Base-by-base conservation (phyloP, 2,329 filamentous ascomycete species). In the Trichoderma asperellum region DNA sequence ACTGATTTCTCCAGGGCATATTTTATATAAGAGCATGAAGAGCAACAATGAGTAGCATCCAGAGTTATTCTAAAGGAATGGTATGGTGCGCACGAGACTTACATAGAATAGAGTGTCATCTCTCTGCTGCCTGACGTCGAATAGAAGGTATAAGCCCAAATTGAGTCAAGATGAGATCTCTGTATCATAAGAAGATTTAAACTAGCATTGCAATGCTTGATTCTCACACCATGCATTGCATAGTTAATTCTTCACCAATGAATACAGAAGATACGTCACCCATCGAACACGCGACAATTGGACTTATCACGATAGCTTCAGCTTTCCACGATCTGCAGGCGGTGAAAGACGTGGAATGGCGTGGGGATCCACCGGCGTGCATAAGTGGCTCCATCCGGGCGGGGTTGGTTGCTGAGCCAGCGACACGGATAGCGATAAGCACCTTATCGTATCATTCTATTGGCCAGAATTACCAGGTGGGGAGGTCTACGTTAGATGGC, bases 381-480 rank as follows among this genome's bases (percentile, higher is more conserved):
- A 77, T 2, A 82, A 85, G 73, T 72, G 78, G 60, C 16, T 87
- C 70, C 73, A 68, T 58, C 35, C 63, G 60, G 73, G 74, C 71
- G 75, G 73, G 71, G 70, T 72, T 58, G 71, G 55, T 79, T 79
- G 76, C 77, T 76, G 73, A 76, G 78, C 78, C 78, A 79, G 76
- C 76, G 70, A 71, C 70, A 27, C 70, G 70, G 64, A 72, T 70
- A 32, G 59, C 70, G 77, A 79, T 79, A 77, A 76, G 67, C 0
- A 0, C 16, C 71, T 77, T 80, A 80, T 80, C 79, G 73, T 61
- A 0, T 0, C 0, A 1, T n/a, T 0, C 53, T n/a, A 80, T 77
- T 80, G 76, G 79, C 11, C 52, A 1, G 27, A 11, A 11, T 11
- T 0, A 7, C 40, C 14, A 21, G n/a, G 37, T 68, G 71, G 68